These are phyloP conservation scores for Chaetomium strumarium DNA, from an alignment of 2,329 filamentous ascomycete species.

Conservation along the genomic window DNA sequence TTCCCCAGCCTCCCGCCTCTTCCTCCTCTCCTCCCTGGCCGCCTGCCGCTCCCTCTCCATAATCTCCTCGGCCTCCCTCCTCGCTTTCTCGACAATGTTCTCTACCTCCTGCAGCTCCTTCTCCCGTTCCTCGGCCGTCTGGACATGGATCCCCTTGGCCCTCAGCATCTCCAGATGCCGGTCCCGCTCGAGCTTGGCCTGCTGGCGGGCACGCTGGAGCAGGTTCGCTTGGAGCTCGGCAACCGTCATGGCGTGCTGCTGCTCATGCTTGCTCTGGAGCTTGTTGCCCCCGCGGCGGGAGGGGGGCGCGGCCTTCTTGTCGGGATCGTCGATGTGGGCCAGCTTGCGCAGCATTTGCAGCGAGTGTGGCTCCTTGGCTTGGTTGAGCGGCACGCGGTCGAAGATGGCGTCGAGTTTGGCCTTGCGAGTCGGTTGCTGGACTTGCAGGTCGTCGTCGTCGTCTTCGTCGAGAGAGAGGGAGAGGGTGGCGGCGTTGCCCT, in stretches of 20 bases:
- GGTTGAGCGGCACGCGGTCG: constrained; percentile 59
- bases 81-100: constrained; percentile 78
- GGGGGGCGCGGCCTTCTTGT: constrained; percentile 40
- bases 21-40: constrained; percentile 57
- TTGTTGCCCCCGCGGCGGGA: constrained; percentile 26
- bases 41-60: constrained; percentile 69
- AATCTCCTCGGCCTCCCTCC: constrained; percentile 73
- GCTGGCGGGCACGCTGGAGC: constrained; percentile 66
- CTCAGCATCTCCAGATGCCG: constrained; percentile 70
- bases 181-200: constrained; percentile 72
- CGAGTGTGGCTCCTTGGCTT: constrained; percentile 56
- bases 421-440: constrained; percentile 42
- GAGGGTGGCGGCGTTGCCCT: constrained; percentile 35
- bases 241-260: constrained; percentile 50
- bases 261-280: constrained; percentile 29
- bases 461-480: constrained; percentile 36
- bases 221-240: constrained; percentile 64
- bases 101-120: constrained; percentile 78
- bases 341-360: constrained; percentile 66
- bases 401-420: constrained; percentile 59
- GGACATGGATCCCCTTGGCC: constrained; percentile 72
- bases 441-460: constrained; percentile 58
- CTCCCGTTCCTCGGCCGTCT: constrained; percentile 81
- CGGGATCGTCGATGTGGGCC: constrained; percentile 63
- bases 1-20: constrained; percentile 37